phyloP scores from a whole-genome alignment of 495 filamentous ascomycete genomes.

The Aspergillus olivimuriae region DNA sequence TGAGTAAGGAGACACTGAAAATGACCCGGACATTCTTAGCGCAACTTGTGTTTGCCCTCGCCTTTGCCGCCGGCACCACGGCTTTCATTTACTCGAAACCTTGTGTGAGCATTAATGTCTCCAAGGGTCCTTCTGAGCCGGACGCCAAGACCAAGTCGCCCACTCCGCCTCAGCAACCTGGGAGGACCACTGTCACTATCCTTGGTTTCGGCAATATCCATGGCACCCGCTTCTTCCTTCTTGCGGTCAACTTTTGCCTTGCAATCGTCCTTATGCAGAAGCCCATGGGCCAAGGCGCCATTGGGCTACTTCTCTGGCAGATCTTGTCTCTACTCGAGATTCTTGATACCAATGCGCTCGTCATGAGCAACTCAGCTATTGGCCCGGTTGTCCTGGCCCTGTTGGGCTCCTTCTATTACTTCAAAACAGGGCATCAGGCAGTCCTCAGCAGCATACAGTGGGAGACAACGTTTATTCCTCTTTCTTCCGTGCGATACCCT shows the following conservation, averaged over 20 bases:
- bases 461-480: slow-evolving; percentile 92
- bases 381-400: slow-evolving; percentile 80
- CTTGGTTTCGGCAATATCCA: slow-evolving; percentile 89
- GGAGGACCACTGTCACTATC: slow-evolving; percentile 61
- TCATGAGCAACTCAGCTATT: slow-evolving; percentile 56
- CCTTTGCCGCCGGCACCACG: slow-evolving; percentile 59
- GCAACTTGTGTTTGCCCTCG: slow-evolving; percentile 64
- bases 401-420: slow-evolving; percentile 87
- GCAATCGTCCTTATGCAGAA: slow-evolving; percentile 79
- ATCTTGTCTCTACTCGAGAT: slow-evolving; percentile 85
- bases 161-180: slow-evolving; percentile 30
- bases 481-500: slow-evolving; percentile 77
- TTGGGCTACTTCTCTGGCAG: slow-evolving; percentile 74
- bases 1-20: slow-evolving; percentile 60
- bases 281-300: slow-evolving; percentile 84
- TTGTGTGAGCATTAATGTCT: slow-evolving; percentile 55
- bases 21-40: slow-evolving; percentile 67
- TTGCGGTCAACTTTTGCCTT: slow-evolving; percentile 70
- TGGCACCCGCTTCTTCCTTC: slow-evolving; percentile 82
- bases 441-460: slow-evolving; percentile 85
- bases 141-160: slow-evolving; percentile 20
- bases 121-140: slow-evolving; percentile 17
- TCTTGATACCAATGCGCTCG: slow-evolving; percentile 67
- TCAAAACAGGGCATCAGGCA: slow-evolving; percentile 97
- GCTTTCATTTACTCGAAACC: slow-evolving; percentile 72